Evolutionary conservation across 805 yeast species (phyloP).

Genomic region (Tanozyma kutaoensis): DNA sequence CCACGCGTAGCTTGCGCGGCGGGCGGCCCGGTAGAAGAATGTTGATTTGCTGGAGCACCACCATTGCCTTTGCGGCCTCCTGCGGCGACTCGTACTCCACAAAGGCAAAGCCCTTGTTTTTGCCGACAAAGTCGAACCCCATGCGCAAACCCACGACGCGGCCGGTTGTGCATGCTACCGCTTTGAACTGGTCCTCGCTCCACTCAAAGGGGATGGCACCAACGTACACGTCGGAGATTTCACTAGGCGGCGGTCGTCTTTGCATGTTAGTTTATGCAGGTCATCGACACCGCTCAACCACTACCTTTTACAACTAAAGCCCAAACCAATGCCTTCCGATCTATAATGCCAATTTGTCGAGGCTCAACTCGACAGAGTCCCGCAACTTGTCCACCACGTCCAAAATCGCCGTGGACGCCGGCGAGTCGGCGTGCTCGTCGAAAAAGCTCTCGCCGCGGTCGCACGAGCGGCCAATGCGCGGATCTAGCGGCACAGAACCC

Average conservation of each 20-base stretch:
- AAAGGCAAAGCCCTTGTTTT: constrained; percentile 56
- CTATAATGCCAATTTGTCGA: too few relatives aligned
- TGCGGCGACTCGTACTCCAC: constrained; percentile 40
- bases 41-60: constrained; percentile 28
- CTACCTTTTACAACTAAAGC: too few relatives aligned
- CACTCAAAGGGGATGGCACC: constrained; percentile 63
- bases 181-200: constrained; percentile 49
- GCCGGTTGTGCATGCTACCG: constrained; percentile 61
- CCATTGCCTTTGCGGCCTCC: constrained; percentile 39
- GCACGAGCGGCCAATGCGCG: constrained; percentile 81
- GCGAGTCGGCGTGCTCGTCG: constrained; percentile 79
- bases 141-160: constrained; percentile 54
- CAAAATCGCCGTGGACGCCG: constrained; percentile 77
- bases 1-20: constrained; percentile 37
- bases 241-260: too few relatives aligned
- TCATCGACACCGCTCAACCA: too few relatives aligned
- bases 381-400: constrained; percentile 67
- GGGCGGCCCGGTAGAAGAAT: constrained; percentile 12
- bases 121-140: constrained; percentile 43
- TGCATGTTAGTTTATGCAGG: too few relatives aligned
- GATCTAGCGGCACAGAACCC: constrained; percentile 93
- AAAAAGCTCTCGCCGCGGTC: constrained; percentile 79
- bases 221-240: too few relatives aligned
- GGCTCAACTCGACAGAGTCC: too few relatives aligned
- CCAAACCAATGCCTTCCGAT: too few relatives aligned